A percentile compares a stretch with the other conserved stretches of the same genome.
These are phyloP conservation scores for Aristolochia californica DNA, from an alignment of 164 flowering plant species.

Conservation along the genomic window DNA sequence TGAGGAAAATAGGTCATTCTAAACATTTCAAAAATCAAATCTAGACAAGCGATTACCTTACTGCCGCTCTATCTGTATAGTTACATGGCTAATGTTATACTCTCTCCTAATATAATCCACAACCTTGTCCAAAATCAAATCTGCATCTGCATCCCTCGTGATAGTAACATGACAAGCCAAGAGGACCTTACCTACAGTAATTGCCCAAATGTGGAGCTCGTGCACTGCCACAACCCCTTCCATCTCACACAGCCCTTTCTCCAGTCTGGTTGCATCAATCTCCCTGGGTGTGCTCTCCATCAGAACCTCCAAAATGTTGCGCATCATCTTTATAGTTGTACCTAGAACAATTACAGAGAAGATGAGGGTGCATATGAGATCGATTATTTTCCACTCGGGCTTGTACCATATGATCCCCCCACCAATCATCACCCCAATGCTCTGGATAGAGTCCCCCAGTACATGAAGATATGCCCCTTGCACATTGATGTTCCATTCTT, in stretches of 20 bases:
- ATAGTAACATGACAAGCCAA: conserved; percentile 79
- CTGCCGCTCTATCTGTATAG: conserved; percentile 75
- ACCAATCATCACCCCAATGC: conserved; percentile 83
- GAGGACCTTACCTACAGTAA: conserved; percentile 74
- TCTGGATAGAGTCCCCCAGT: conserved; percentile 79
- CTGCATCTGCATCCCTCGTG: conserved; percentile 65
- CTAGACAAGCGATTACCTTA: not conserved
- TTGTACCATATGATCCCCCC: conserved; percentile 78
- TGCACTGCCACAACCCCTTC: conserved; percentile 79
- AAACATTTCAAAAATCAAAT: too few relatives aligned
- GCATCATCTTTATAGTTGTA: conserved; percentile 66
- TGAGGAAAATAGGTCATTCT: too few relatives aligned
- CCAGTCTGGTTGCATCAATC: conserved; percentile 73
- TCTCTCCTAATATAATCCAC: conserved; percentile 58
- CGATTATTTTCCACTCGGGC: conserved; percentile 76
- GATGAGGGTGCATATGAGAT: conserved; percentile 68
- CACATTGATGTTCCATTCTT: conserved; percentile 55
- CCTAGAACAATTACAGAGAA: conserved; percentile 64
- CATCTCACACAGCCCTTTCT: conserved; percentile 73
- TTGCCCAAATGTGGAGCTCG: conserved; percentile 89
- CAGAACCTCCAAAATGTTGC: conserved; percentile 67
- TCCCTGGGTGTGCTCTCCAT: conserved; percentile 96
- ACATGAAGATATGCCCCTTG: conserved; percentile 94
- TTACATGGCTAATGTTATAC: conserved; percentile 83
- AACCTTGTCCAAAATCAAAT: conserved; percentile 60